Percentiles rank a stretch among this genome's conserved stretches.
Conservation (phyloP, 2,329 filamentous ascomycete species). For the Fusarium albosuccineum region DNA sequence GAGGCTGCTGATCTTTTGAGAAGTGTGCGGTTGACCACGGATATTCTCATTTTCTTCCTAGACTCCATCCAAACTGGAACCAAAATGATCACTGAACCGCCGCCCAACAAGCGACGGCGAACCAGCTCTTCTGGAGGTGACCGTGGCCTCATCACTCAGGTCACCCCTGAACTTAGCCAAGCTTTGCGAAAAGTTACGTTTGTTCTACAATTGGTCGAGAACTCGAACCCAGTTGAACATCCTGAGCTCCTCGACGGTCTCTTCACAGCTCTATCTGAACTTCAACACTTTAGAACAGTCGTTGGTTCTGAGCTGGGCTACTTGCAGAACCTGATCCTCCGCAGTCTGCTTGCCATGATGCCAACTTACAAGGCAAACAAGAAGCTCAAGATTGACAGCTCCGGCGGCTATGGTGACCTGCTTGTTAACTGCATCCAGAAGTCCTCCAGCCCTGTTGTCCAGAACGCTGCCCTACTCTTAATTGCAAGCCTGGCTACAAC, state of each 20-base stretch:
- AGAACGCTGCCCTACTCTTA: constrained; percentile 89
- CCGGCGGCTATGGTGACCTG: constrained; percentile 86
- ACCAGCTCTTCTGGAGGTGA: constrained; percentile 80
- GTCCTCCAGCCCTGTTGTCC: constrained; percentile 91
- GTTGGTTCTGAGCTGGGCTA: constrained; percentile 91
- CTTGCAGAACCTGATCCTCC: constrained; percentile 85
- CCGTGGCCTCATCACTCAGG: constrained; percentile 69
- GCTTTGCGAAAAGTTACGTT: constrained; percentile 84
- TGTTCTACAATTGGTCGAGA: constrained; percentile 89
- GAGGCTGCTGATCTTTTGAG: constrained; percentile 80
- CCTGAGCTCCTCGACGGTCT: constrained; percentile 81
- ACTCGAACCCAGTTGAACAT: constrained; percentile 80
- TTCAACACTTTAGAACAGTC: constrained; percentile 86
- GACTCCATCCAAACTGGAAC: constrained; percentile 80
- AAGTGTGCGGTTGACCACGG: constrained; percentile 78
- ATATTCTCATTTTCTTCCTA: constrained; percentile 79
- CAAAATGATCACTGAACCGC: constrained; percentile 77
- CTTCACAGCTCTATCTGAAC: constrained; percentile 86
- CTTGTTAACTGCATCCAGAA: constrained; percentile 95
- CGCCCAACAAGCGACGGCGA: constrained; percentile 82
- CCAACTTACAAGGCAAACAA: constrained; percentile 76
- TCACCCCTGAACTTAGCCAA: constrained; percentile 74
- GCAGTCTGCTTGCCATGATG: constrained; percentile 86
- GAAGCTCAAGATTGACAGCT: constrained; percentile 77
- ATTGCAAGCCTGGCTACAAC: constrained; percentile 89